Conservation (phyloP, 1,139 yeast species). For the Petasospora fabianii region DNA sequence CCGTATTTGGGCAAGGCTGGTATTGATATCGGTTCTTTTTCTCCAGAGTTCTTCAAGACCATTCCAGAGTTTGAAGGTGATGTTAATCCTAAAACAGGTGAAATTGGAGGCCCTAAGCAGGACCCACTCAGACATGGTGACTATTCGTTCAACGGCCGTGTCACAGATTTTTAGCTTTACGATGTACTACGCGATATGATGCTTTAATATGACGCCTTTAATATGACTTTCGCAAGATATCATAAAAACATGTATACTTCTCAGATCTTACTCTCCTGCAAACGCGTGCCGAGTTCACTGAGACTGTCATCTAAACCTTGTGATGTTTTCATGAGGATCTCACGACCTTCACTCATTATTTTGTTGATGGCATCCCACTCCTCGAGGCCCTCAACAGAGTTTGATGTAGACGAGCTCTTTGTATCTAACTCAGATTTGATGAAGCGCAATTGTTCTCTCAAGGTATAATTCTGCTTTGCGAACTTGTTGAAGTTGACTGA, state of each 20-base stretch:
- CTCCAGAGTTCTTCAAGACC: slow-evolving; percentile 68
- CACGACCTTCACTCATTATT: slow-evolving; percentile 19
- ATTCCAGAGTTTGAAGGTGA: slow-evolving; percentile 97
- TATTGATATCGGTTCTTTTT: slow-evolving; percentile 59
- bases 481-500: slow-evolving; percentile 30
- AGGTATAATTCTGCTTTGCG: slow-evolving; percentile 23
- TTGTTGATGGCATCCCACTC: slow-evolving; percentile 20
- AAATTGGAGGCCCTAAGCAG: slow-evolving; percentile 97
- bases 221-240: too few relatives aligned
- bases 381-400: slow-evolving; percentile 1
- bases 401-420: neutral
- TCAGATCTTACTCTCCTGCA: slow-evolving; percentile 10
- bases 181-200: too few relatives aligned
- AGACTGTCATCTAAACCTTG: slow-evolving; percentile 11
- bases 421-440: slow-evolving; percentile 21
- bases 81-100: slow-evolving; percentile 89
- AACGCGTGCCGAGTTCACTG: slow-evolving; percentile 13
- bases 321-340: slow-evolving; percentile 14
- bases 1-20: slow-evolving; percentile 39
- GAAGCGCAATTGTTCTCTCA: slow-evolving; percentile 25
- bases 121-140: slow-evolving; percentile 93
- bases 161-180: slow-evolving; percentile 89
- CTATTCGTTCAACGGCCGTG: slow-evolving; percentile 94
- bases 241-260: neutral
- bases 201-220: too few relatives aligned